Evolutionary conservation across 805 yeast species (phyloP), one percentile per base, ranked within the genome.

Genomic region (Saitoella complicata): DNA sequence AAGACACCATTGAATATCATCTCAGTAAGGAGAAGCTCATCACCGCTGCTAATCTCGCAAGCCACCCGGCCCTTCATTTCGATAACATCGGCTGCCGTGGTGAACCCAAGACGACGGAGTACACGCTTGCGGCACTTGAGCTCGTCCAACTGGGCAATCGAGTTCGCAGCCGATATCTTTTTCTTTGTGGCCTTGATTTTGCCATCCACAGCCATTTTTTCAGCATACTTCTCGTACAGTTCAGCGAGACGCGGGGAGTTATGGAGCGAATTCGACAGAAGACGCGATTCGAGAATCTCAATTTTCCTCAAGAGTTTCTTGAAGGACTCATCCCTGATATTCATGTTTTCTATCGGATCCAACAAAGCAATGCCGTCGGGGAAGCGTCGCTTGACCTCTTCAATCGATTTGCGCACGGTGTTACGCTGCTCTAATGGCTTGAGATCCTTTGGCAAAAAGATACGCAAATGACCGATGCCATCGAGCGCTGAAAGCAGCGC

Each of bases 51-150:
- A 54, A 88, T 88, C 57, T 88, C 96, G 63, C 97, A 88, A 0
- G 95, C 96, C 46, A 91, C 97, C 30, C 97, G 75, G 45, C 99
- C 99, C 63, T 91, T 91, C 55, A 91, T 70, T 60, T 91, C 96
- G 51, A 91, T 93, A 49, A 91, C 79, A 61, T 91, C 98, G 50
- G 75, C 72, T 44, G 77, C 78, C 2, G 93, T 79, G 37, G 87
- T 79, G 65, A 91, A 91, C 0, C 91, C 96, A 36, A 91, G 71
- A 57, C 95, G 76, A 61, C 97, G 76, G 54, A 91, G 67, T 1
- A 93, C 97, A 55, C 97, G 72, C 61, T 86, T 88, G 55, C 98
- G 79, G 58, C 83, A 84, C 60, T 82, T 85, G 57, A 91, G 70
- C 60, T 91, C 97, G 58, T 91, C 97, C 57, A 91, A 67, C 62